Evolutionary conservation across 805 yeast genomes (phyloP).

Genomic region (Spathaspora sp.): DNA sequence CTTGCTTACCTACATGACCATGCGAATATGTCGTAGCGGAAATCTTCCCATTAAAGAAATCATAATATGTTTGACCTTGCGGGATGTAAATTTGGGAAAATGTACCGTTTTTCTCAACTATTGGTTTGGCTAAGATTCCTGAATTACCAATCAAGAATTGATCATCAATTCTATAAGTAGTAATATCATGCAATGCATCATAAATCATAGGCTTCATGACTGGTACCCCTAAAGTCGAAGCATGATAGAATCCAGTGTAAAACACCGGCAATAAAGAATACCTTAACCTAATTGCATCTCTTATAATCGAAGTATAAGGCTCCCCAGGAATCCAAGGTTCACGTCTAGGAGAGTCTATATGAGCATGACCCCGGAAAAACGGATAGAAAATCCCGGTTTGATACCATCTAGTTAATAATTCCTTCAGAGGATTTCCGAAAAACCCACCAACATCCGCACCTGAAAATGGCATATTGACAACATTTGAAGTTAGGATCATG

Average conservation of each 20-base stretch:
- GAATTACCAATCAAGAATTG: constrained; percentile 73
- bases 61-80: constrained; percentile 51
- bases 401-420: constrained; percentile 87
- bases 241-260: constrained; percentile 72
- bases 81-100: constrained; percentile 49
- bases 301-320: constrained; percentile 61
- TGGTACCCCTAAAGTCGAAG: constrained; percentile 62
- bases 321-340: constrained; percentile 90
- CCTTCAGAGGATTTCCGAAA: constrained; percentile 83
- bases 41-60: constrained; percentile 38
- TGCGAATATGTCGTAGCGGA: background rate
- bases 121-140: constrained; percentile 78
- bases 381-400: constrained; percentile 97
- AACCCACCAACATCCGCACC: constrained; percentile 99
- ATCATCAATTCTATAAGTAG: constrained; percentile 65
- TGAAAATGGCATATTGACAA: constrained; percentile 84
- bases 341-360: constrained; percentile 85
- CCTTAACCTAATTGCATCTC: constrained; percentile 69
- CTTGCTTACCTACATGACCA: constrained; percentile 39
- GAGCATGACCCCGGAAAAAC: constrained; percentile 95
- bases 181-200: constrained; percentile 45
- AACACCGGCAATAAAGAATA: constrained; percentile 74
- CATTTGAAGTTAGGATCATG: constrained; percentile 77
- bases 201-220: constrained; percentile 67
- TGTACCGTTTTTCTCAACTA: constrained; percentile 51